Percentiles rank a stretch among this genome's conserved stretches.
phyloP scores from a whole-genome alignment of 2,329 filamentous ascomycete genomes.

The Seiridium cupressi region DNA sequence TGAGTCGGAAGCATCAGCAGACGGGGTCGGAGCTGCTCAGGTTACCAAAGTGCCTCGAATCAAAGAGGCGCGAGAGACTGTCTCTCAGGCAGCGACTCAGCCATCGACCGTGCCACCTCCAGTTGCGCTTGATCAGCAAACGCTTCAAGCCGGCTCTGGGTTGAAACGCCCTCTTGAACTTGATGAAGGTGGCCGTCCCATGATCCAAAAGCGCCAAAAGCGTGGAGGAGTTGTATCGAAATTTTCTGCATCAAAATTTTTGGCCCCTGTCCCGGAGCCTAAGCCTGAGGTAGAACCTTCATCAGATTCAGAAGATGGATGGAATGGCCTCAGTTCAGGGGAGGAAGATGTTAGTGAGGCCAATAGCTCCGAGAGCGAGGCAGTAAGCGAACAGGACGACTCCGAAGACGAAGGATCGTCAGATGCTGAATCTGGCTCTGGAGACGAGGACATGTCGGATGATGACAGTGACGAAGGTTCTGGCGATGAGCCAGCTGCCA shows the following conservation, averaged over 20 bases:
- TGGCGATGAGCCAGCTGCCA: conserved; percentile 26
- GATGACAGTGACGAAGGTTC: conserved; percentile 26
- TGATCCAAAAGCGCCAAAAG: conserved; percentile 81
- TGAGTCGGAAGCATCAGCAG: background rate
- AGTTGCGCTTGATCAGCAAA: conserved; percentile 1
- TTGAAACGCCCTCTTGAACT: conserved; percentile 83
- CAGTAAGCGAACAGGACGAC: conserved; percentile 24
- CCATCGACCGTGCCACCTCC: background rate
- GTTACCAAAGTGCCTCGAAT: background rate
- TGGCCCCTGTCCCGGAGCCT: conserved; percentile 31
- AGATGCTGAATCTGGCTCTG: conserved; percentile 23
- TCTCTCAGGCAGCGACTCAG: background rate
- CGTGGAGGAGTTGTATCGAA: conserved; percentile 61
- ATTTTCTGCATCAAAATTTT: conserved; percentile 37
- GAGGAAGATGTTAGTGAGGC: conserved; percentile 36
- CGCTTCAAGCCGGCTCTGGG: conserved; percentile 63
- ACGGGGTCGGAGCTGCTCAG: background rate
- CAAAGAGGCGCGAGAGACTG: background rate
- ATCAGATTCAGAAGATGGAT: conserved; percentile 44
- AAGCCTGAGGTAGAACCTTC: conserved; percentile 41
- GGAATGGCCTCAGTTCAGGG: conserved; percentile 61
- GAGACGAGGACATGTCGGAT: conserved; percentile 34
- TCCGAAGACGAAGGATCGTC: conserved; percentile 31
- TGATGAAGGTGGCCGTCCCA: conserved; percentile 74
- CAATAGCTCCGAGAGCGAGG: conserved; percentile 20